A percentile compares a stretch with the other conserved stretches of the same genome.
These are phyloP conservation scores for Pseudogymnoascus sp. DNA, from an alignment of 2,329 filamentous ascomycete genomes.

Conservation along the genomic window DNA sequence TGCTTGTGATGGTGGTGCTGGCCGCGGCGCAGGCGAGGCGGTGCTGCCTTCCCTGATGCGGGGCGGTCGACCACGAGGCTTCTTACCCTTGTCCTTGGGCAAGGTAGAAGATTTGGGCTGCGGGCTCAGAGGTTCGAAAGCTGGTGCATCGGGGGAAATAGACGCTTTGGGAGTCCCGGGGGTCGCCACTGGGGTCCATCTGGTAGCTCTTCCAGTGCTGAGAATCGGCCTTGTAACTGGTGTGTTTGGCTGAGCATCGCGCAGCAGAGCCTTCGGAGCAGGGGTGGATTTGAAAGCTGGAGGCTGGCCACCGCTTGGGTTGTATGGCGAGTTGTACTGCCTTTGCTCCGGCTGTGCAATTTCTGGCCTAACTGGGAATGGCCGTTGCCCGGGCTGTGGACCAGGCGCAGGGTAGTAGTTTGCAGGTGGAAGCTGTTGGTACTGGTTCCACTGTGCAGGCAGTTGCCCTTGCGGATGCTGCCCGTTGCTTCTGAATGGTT, in stretches of 20 bases:
- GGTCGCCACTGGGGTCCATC: slow-evolving; percentile 52
- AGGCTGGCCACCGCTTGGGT: slow-evolving; percentile 24
- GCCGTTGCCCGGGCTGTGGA: slow-evolving; percentile 12
- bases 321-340: slow-evolving; percentile 32
- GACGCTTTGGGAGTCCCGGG: slow-evolving; percentile 49
- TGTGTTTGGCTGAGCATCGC: slow-evolving; percentile 23
- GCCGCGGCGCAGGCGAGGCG: slow-evolving; percentile 21
- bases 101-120: slow-evolving; percentile 34
- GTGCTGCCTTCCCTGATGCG: slow-evolving; percentile 26
- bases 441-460: slow-evolving; percentile 19
- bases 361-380: slow-evolving; percentile 15
- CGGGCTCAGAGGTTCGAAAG: slow-evolving; percentile 55
- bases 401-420: slow-evolving; percentile 23
- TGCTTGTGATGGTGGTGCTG: slow-evolving; percentile 14
- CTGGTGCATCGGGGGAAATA: slow-evolving; percentile 44
- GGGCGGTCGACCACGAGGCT: slow-evolving; percentile 16
- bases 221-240: slow-evolving; percentile 20
- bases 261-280: slow-evolving; percentile 17
- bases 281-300: slow-evolving; percentile 15
- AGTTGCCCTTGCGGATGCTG: slow-evolving; percentile 14
- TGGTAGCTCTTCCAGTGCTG: slow-evolving; percentile 42
- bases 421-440: slow-evolving; percentile 18
- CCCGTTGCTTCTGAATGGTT: background rate
- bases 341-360: slow-evolving; percentile 24
- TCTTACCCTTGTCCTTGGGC: slow-evolving; percentile 15